These are phyloP conservation scores for Carex scoparia DNA, from an alignment of 176 grass and related monocot species.

Conservation along the genomic window DNA sequence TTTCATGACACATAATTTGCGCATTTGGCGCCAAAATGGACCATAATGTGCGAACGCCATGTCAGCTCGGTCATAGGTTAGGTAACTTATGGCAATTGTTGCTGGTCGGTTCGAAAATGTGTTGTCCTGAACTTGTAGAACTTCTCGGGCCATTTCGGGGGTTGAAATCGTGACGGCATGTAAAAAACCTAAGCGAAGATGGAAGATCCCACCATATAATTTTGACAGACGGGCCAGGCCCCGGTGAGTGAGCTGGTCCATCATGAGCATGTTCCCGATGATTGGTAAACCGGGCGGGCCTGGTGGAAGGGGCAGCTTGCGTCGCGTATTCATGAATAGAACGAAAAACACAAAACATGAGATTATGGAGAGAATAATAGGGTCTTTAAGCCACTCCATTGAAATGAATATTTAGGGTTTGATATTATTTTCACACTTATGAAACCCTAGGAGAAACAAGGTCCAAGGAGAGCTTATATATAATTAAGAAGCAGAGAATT, in stretches of 20 bases:
- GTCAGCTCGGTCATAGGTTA: constrained; percentile 52
- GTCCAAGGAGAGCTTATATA: background rate
- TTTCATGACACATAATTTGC: constrained; percentile 48
- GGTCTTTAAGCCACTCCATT: constrained; percentile 22
- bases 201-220: constrained; percentile 34
- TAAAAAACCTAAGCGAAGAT: constrained; percentile 32
- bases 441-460: background rate
- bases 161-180: constrained; percentile 31
- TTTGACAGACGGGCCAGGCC: constrained; percentile 31
- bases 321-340: background rate
- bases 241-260: constrained; percentile 37
- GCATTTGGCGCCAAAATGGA: constrained; percentile 61
- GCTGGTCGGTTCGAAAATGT: constrained; percentile 39
- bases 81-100: constrained; percentile 31
- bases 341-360: constrained; percentile 2
- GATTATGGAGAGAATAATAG: constrained; percentile 2
- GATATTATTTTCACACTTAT: background rate
- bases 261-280: constrained; percentile 40
- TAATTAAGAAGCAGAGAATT: background rate
- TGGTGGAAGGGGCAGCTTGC: constrained; percentile 27
- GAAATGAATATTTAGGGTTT: background rate
- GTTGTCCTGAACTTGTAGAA: constrained; percentile 42
- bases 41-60: constrained; percentile 62
- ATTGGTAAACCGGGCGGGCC: constrained; percentile 33
- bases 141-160: constrained; percentile 34